Conservation (phyloP, 768 basidiomycete genomes). For the Termitomyces sp. region DNA sequence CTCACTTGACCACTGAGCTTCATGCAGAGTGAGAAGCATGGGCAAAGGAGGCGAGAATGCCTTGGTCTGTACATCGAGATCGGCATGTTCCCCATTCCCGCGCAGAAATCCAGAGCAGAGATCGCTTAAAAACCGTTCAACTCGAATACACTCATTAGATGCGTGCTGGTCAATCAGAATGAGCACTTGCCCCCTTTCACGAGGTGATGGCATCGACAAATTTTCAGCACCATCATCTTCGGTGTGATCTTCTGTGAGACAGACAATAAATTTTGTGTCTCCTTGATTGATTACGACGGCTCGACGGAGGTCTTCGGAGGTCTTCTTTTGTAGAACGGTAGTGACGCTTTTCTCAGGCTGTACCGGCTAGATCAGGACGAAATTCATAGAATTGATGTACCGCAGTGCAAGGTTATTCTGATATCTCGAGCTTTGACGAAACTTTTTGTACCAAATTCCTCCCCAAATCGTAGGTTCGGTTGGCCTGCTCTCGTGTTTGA, state of each 20-base stretch:
- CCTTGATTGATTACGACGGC: conserved; percentile 78
- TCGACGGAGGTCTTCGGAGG: conserved; percentile 52
- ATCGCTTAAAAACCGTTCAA: conserved; percentile 76
- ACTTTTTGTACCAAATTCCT: conserved; percentile 46
- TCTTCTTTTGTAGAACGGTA: conserved; percentile 49
- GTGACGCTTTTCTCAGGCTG: conserved; percentile 18
- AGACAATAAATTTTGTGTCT: conserved; percentile 89
- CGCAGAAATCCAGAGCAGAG: conserved; percentile 70
- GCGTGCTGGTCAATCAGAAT: conserved; percentile 96
- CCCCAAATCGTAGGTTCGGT: conserved; percentile 48
- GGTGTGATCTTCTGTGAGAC: conserved; percentile 40
- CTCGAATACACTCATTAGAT: conserved; percentile 92
- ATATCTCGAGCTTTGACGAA: neutral
- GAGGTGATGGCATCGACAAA: conserved; percentile 3
- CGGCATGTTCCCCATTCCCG: conserved; percentile 23
- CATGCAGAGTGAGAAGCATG: conserved; percentile 64
- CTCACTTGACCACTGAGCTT: conserved; percentile 48
- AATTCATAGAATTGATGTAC: conserved; percentile 1
- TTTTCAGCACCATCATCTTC: conserved; percentile 10
- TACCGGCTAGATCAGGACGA: neutral
- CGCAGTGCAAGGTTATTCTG: neutral
- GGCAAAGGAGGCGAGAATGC: conserved; percentile 52
- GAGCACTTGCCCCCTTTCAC: conserved; percentile 33
- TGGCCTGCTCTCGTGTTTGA: conserved; percentile 36
- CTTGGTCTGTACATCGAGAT: conserved; percentile 33